These are phyloP conservation scores for Xylaria acuta DNA, from an alignment of 495 filamentous ascomycete genomes.

Conservation along the genomic window DNA sequence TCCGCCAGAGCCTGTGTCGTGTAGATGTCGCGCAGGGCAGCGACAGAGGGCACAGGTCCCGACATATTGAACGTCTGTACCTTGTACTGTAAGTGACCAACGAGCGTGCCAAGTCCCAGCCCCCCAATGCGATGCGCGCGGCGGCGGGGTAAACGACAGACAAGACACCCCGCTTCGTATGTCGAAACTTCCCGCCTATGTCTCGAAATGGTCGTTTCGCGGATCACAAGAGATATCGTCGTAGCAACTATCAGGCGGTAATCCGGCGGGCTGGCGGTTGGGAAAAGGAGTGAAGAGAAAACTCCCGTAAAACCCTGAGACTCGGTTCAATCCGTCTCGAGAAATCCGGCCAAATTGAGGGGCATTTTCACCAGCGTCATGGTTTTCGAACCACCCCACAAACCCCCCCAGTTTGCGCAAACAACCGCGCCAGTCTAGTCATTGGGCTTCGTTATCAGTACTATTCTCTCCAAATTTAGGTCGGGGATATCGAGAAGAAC, in stretches of 20 bases:
- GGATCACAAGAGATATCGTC: not conserved
- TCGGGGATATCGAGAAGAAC: not conserved
- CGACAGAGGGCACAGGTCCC: slow-evolving; percentile 63
- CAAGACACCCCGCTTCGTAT: slow-evolving; percentile 5
- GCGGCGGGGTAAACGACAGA: not conserved
- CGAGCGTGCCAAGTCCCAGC: not conserved
- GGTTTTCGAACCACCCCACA: slow-evolving; percentile 4
- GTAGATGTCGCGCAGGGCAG: slow-evolving; percentile 71
- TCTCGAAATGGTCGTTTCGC: not conserved
- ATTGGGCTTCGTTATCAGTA: not conserved
- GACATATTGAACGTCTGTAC: slow-evolving; percentile 49
- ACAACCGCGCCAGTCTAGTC: slow-evolving; percentile 10
- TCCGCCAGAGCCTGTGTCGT: slow-evolving; percentile 61
- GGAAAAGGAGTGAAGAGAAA: not conserved
- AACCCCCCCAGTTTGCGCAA: slow-evolving; percentile 4
- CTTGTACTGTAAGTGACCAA: not conserved
- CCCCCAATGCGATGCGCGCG: slow-evolving; percentile 11
- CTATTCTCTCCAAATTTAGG: not conserved
- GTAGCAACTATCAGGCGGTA: not conserved
- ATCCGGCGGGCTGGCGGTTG: not conserved
- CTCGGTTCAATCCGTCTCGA: slow-evolving; percentile 2
- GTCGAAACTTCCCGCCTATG: not conserved
- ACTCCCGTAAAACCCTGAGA: not conserved
- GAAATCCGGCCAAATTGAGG: slow-evolving; percentile 24
- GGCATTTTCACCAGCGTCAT: slow-evolving; percentile 21